Evolutionary conservation across 805 yeast genomes (phyloP).

Genomic region (Wickerhamiella kazuoi): DNA sequence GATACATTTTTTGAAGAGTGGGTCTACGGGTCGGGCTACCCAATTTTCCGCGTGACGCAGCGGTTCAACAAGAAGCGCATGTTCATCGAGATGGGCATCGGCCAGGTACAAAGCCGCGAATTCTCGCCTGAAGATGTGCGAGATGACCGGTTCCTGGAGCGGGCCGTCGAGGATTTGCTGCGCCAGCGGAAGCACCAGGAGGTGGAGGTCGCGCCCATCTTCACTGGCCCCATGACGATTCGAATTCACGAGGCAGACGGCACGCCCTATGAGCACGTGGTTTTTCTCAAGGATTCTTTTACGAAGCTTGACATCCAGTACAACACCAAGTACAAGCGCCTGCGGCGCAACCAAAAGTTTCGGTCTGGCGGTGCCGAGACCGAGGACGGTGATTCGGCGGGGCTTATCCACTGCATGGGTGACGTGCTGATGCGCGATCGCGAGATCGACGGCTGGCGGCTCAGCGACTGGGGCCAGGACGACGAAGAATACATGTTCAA

Average conservation of each 20-base stretch:
- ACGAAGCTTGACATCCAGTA: conserved; percentile 87
- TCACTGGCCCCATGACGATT: conserved; percentile 86
- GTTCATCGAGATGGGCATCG: conserved; percentile 83
- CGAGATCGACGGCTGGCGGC: conserved; percentile 55
- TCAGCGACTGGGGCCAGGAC: conserved; percentile 50
- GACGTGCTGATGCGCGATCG: conserved; percentile 46
- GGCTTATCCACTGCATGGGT: conserved; percentile 46
- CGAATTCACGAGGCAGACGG: conserved; percentile 97
- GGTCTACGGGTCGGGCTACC: conserved; percentile 81
- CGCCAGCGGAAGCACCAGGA: conserved; percentile 4
- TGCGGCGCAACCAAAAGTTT: conserved; percentile 40
- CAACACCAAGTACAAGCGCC: conserved; percentile 77
- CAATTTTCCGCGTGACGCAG: conserved; percentile 75
- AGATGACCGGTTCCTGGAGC: conserved; percentile 24
- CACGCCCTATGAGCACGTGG: conserved; percentile 95
- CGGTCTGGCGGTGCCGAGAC: conserved; percentile 16
- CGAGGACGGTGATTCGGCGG: conserved; percentile 21
- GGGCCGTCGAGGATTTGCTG: conserved; percentile 20
- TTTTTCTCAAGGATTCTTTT: conserved; percentile 67
- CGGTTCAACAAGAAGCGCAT: conserved; percentile 84
- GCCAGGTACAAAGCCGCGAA: conserved; percentile 56
- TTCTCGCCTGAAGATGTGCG: conserved; percentile 18
- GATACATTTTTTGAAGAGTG: conserved; percentile 82
- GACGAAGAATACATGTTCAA: conserved; percentile 50
- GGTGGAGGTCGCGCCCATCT: conserved; percentile 21